Evolutionary conservation across 805 yeast genomes (phyloP), one percentile per base, ranked within the genome.

Genomic region (Candida pseudoglaebosa): DNA sequence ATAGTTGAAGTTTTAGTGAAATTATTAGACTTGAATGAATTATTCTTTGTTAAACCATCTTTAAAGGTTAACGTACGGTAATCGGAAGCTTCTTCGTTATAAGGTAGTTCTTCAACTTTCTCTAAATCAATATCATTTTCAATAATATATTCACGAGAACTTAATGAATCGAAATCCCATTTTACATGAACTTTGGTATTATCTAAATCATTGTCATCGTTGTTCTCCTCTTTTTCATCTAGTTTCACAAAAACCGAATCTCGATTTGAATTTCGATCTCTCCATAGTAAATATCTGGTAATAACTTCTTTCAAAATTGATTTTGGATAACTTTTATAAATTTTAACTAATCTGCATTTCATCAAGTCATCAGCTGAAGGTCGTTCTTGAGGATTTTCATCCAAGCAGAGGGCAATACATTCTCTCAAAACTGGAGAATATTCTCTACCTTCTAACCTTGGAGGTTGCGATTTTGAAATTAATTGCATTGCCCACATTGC

Each of bases 401-500:
- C 98, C 31, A 93, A 70, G 62, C 98, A 91, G 34, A 84, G 65
- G 0, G 99, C 96, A 37, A 95, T 81, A 40, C 88, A 78, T 56
- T 93, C 98, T 51, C 90, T 93, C 40, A 93, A 65, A 2, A 73
- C 60, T 0, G 84, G 57, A 0, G 95, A 77, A 57, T 86, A 88
- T 43, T 82, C 86, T 37, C 90, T 68, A 5, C 98, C 98, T 56
- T 93, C 99, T 40, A 93, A 67, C 44, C 99, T 73, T 3, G 99
- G 95, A 4, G 99, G 99, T 39, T 90, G 86, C 48, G 86, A 87
- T 48, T 89, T 86, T 1, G 96, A 86, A 36, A 93, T 89, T 61
- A 93, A 67, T 54, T 88, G 90, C 89, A 93, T 85, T 1, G 97
- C 99, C 64, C 96, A 75, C 67, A 84, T 70, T 0, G 96, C 96